phyloP scores from a whole-genome alignment of 495 filamentous ascomycete genomes.

The Daldinia decipiens region DNA sequence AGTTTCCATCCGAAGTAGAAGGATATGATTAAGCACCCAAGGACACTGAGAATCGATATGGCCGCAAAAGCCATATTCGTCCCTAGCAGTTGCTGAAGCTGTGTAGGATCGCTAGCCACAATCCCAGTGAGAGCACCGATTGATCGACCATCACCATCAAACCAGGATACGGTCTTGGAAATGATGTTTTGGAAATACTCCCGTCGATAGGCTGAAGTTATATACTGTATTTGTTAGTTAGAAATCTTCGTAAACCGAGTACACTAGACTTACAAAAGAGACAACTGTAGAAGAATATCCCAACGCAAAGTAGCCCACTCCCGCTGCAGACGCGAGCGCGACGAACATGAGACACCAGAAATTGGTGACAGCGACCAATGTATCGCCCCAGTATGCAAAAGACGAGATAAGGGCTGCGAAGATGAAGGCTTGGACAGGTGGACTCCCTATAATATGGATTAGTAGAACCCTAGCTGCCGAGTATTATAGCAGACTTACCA shows the following conservation, averaged over 20 bases:
- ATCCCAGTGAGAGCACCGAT: conserved; percentile 61
- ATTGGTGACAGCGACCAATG: conserved; percentile 54
- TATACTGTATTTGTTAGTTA: conserved; percentile 49
- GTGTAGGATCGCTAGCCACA: conserved; percentile 67
- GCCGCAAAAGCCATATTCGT: conserved; percentile 62
- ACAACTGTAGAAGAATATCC: conserved; percentile 63
- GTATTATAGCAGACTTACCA: conserved; percentile 49
- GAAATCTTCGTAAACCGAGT: neutral
- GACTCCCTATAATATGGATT: conserved; percentile 48
- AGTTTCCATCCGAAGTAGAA: conserved; percentile 69
- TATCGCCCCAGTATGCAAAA: conserved; percentile 57
- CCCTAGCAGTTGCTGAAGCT: conserved; percentile 71
- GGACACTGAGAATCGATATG: conserved; percentile 60
- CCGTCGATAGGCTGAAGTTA: conserved; percentile 62
- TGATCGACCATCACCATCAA: conserved; percentile 62
- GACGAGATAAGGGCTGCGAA: conserved; percentile 61
- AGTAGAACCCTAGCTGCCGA: conserved; percentile 7
- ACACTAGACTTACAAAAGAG: conserved; percentile 55
- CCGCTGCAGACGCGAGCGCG: conserved; percentile 62
- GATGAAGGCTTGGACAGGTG: conserved; percentile 61
- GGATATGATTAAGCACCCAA: conserved; percentile 60
- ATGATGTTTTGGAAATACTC: conserved; percentile 71
- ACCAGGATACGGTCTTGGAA: conserved; percentile 65
- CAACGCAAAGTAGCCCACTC: conserved; percentile 62
- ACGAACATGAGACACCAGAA: conserved; percentile 78